These are phyloP conservation scores for Forsythia suspensa DNA, from an alignment of 257 asterid species.

Conservation along the genomic window DNA sequence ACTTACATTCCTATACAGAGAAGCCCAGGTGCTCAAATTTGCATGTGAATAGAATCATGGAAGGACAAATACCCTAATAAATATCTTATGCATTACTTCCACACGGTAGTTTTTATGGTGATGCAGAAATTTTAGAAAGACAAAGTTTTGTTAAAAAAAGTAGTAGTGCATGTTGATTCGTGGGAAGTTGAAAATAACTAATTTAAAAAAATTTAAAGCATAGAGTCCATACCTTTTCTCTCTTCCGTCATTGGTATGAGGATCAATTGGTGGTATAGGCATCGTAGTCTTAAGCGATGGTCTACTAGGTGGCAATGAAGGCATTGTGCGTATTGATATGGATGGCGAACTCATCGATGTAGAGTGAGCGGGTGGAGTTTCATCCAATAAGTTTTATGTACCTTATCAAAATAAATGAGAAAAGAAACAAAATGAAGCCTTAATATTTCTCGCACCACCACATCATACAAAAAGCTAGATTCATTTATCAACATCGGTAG, in stretches of 20 bases:
- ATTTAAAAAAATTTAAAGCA: constrained; percentile 9
- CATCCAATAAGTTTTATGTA: constrained; percentile 58
- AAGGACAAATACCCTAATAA: constrained; percentile 7
- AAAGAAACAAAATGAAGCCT: constrained; percentile 8
- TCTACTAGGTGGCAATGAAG: constrained; percentile 58
- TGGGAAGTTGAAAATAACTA: constrained; percentile 10
- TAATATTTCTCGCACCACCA: constrained; percentile 23
- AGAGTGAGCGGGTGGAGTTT: constrained; percentile 58
- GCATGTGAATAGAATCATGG: not conserved
- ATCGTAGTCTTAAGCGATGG: constrained; percentile 51
- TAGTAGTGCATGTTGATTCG: not conserved
- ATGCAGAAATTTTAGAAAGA: constrained; percentile 2
- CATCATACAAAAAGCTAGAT: not conserved
- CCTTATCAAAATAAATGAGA: constrained; percentile 41
- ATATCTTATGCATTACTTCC: constrained; percentile 17
- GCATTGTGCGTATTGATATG: constrained; percentile 52
- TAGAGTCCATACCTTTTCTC: constrained; percentile 67
- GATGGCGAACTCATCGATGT: constrained; percentile 80
- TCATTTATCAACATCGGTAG: not conserved
- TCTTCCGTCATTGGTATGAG: constrained; percentile 60
- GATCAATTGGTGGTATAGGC: constrained; percentile 73
- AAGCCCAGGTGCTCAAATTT: not conserved
- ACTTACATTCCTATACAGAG: not conserved
- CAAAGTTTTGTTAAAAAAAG: not conserved
- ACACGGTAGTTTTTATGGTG: not conserved